phyloP scores from a whole-genome alignment of 164 flowering plant genomes.

The Paratinospora sagittata region DNA sequence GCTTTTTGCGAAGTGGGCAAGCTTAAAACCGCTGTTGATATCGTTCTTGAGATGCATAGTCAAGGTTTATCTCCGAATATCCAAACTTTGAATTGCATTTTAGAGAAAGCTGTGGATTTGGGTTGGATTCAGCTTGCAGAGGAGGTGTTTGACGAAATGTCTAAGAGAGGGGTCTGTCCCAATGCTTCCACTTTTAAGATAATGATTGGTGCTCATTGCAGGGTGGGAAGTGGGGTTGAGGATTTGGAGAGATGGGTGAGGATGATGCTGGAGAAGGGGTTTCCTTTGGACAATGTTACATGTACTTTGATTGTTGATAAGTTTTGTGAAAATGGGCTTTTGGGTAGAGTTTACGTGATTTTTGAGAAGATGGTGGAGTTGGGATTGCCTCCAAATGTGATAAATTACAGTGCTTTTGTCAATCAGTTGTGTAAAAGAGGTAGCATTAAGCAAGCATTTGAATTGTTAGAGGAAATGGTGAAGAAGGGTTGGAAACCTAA shows the following conservation, averaged over 20 bases:
- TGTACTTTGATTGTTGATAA: conserved; percentile 48
- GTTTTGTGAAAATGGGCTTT: conserved; percentile 46
- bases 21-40: conserved; percentile 58
- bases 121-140: conserved; percentile 55
- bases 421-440: conserved; percentile 70
- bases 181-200: conserved; percentile 50
- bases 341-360: conserved; percentile 44
- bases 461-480: conserved; percentile 80
- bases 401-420: conserved; percentile 66
- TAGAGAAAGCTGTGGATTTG: conserved; percentile 32
- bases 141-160: conserved; percentile 77
- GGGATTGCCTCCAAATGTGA: conserved; percentile 67
- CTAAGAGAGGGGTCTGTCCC: conserved; percentile 53
- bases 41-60: conserved; percentile 69
- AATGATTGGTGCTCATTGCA: conserved; percentile 59
- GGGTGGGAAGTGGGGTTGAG: conserved; percentile 33
- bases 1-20: conserved; percentile 54
- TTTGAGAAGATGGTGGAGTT: conserved; percentile 49
- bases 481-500: conserved; percentile 80
- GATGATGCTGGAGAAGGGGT: conserved; percentile 45
- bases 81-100: conserved; percentile 41
- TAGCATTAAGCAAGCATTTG: conserved; percentile 83
- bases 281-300: conserved; percentile 52
- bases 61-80: conserved; percentile 49
- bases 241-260: conserved; percentile 68